Conservation (phyloP, 805 yeast genomes). For the Candida sakaeoensis region DNA sequence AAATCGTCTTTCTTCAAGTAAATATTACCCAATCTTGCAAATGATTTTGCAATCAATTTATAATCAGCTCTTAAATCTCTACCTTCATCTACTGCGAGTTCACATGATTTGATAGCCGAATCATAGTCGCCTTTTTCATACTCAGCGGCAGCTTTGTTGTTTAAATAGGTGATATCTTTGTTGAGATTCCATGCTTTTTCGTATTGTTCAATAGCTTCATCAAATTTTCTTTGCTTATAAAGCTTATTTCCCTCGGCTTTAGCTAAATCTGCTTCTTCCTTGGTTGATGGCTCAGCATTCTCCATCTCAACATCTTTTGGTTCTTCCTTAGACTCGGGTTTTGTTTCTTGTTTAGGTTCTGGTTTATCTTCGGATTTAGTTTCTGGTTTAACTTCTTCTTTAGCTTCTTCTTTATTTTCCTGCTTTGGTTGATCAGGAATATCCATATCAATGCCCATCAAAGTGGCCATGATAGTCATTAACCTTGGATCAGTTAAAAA, state of each 20-base stretch:
- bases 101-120: conserved; percentile 75
- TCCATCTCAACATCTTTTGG: conserved; percentile 34
- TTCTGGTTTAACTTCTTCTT: conserved; percentile 12
- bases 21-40: conserved; percentile 84
- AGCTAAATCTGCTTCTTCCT: conserved; percentile 57
- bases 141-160: conserved; percentile 97
- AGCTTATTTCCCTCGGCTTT: conserved; percentile 84
- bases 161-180: conserved; percentile 87
- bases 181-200: conserved; percentile 78
- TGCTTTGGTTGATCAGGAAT: conserved; percentile 27
- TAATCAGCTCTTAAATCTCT: conserved; percentile 89
- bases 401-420: conserved; percentile 8
- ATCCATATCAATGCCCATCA: conserved; percentile 77
- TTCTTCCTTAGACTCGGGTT: conserved; percentile 16
- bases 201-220: conserved; percentile 86
- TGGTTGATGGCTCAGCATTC: conserved; percentile 28
- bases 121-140: conserved; percentile 93
- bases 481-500: conserved; percentile 79
- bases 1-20: conserved; percentile 74
- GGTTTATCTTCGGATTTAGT: conserved; percentile 4
- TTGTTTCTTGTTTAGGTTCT: conserved; percentile 16
- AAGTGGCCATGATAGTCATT: conserved; percentile 82
- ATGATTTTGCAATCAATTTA: conserved; percentile 86
- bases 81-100: conserved; percentile 82
- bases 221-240: conserved; percentile 85